Conservation (phyloP, 164 flowering plant species). For the Tetracentron sinense region DNA sequence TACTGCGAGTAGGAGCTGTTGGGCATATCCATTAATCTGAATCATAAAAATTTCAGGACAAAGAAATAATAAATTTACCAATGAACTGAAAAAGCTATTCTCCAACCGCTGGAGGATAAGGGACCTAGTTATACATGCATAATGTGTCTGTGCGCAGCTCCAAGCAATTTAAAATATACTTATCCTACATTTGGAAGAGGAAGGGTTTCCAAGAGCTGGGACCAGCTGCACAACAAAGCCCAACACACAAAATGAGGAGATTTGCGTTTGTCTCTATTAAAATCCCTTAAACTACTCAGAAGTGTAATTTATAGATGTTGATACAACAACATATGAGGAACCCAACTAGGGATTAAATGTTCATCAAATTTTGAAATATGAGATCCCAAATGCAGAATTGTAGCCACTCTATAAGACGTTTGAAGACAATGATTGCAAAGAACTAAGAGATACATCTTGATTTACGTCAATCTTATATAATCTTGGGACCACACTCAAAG, state of each 20-base stretch:
- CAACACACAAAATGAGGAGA: constrained; percentile 3
- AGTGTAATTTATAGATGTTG: neutral
- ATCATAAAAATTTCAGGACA: constrained; percentile 12
- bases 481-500: constrained; percentile 19
- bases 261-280: neutral
- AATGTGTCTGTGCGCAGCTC: too few species aligned
- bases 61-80: too few species aligned
- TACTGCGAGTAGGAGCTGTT: constrained; percentile 59
- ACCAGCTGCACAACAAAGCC: constrained; percentile 57
- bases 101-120: neutral
- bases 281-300: constrained; percentile 2
- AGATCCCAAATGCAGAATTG: neutral
- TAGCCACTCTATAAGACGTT: too few species aligned
- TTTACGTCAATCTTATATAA: neutral
- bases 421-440: too few species aligned
- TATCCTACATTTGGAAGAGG: constrained; percentile 72
- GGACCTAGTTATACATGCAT: neutral
- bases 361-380: too few species aligned
- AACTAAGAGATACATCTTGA: too few species aligned
- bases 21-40: constrained; percentile 70
- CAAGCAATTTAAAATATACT: neutral
- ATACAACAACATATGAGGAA: too few species aligned
- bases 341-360: too few species aligned
- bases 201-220: constrained; percentile 64
- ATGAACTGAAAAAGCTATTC: neutral